These are phyloP conservation scores for Cicer yamashitae DNA, from an alignment of 306 rosid species.

Conservation along the genomic window DNA sequence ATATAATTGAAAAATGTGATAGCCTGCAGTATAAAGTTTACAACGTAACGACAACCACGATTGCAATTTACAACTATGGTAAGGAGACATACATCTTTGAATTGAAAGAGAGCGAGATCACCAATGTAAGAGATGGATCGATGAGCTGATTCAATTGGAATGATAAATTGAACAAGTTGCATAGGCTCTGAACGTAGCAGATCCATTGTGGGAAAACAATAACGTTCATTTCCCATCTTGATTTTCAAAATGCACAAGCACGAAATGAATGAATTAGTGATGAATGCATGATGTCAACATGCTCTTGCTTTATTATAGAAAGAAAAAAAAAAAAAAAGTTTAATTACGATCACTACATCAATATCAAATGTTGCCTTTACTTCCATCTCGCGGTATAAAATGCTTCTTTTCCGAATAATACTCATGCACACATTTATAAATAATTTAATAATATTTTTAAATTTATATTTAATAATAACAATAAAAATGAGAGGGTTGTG, in stretches of 20 bases:
- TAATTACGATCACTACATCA: background rate
- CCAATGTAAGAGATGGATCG: conserved; percentile 72
- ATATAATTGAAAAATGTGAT: background rate
- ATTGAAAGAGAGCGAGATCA: conserved; percentile 81
- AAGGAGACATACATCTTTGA: conserved; percentile 64
- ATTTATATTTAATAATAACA: too few species aligned
- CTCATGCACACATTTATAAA: background rate
- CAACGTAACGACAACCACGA: too few species aligned
- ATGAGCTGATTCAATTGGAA: conserved; percentile 77
- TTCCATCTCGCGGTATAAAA: conserved; percentile 39
- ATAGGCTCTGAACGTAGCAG: conserved; percentile 86
- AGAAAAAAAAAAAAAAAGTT: background rate
- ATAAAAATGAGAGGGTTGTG: too few species aligned
- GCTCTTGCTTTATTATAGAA: background rate
- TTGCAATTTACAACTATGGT: too few species aligned
- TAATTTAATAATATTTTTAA: too few species aligned
- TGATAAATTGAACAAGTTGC: conserved; percentile 84
- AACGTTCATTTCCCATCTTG: conserved; percentile 37
- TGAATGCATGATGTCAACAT: conserved; percentile 13
- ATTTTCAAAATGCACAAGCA: conserved; percentile 33
- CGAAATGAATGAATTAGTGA: conserved; percentile 21
- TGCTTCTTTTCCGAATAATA: conserved; percentile 30
- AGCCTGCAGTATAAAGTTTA: too few species aligned
- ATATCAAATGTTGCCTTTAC: conserved; percentile 34
- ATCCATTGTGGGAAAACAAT: conserved; percentile 64